Conservation (phyloP, 2,329 filamentous ascomycete species). For the Fusarium brevicatenulatum region DNA sequence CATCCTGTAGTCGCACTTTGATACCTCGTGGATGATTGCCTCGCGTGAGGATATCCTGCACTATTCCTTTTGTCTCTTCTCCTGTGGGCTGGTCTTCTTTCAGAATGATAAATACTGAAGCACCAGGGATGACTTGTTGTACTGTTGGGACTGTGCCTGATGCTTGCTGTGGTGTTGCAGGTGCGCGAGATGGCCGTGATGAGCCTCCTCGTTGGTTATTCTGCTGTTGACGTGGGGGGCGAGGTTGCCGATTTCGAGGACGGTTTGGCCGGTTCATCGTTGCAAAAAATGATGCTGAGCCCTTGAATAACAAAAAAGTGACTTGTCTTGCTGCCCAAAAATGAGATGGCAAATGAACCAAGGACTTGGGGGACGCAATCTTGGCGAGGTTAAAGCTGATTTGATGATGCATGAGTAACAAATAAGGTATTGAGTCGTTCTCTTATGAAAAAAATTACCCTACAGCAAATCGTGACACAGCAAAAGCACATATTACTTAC, state of each 20-base stretch:
- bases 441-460: slow-evolving; percentile 12
- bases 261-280: slow-evolving; percentile 49
- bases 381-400: neutral
- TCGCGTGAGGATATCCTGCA: slow-evolving; percentile 75
- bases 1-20: slow-evolving; percentile 78
- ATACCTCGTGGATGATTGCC: slow-evolving; percentile 82
- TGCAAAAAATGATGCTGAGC: neutral
- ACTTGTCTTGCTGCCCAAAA: neutral
- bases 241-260: slow-evolving; percentile 49
- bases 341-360: no score
- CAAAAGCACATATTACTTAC: neutral
- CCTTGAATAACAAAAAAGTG: neutral
- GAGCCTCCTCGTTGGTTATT: slow-evolving; percentile 31
- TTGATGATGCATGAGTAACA: slow-evolving; percentile 17
- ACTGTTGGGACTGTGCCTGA: slow-evolving; percentile 57
- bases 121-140: slow-evolving; percentile 68
- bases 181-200: slow-evolving; percentile 28
- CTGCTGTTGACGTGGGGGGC: slow-evolving; percentile 39
- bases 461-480: neutral
- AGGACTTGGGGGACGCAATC: neutral
- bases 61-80: slow-evolving; percentile 72
- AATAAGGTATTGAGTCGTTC: neutral
- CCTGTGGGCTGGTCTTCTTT: slow-evolving; percentile 82
- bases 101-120: slow-evolving; percentile 75
- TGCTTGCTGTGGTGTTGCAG: slow-evolving; percentile 50